phyloP scores from a whole-genome alignment of 2,329 filamentous ascomycete species.

The Thelonectria olida region DNA sequence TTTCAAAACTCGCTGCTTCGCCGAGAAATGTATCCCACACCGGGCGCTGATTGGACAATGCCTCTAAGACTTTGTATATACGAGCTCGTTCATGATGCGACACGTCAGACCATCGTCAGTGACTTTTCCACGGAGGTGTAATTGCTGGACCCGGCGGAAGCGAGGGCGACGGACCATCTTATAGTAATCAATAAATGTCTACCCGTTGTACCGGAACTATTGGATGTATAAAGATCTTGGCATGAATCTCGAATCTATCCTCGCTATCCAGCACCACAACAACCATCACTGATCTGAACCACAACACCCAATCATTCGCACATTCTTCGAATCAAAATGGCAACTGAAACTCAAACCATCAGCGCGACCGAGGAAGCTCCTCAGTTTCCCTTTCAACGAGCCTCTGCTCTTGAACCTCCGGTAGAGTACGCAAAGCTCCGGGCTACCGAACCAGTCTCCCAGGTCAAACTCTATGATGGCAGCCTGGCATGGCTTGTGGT shows the following conservation, averaged over 20 bases:
- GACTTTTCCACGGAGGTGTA: neutral
- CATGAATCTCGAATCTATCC: neutral
- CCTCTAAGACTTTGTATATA: neutral
- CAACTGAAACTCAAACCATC: neutral
- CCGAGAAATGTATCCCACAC: too few species aligned
- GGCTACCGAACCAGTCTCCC: constrained; percentile 53
- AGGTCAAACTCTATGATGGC: constrained; percentile 58
- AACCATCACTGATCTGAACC: neutral
- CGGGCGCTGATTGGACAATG: neutral
- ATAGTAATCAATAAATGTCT: too few species aligned
- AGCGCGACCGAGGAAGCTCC: constrained; percentile 3
- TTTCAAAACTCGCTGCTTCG: too few species aligned
- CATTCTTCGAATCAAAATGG: constrained; percentile 5
- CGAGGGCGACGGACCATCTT: too few species aligned
- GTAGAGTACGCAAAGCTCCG: constrained; percentile 55
- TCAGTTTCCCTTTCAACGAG: constrained; percentile 31
- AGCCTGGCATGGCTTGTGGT: constrained; percentile 57
- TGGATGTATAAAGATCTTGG: neutral
- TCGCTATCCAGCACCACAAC: neutral
- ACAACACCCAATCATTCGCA: neutral
- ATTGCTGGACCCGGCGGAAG: neutral
- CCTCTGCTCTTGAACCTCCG: constrained; percentile 47
- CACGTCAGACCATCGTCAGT: neutral
- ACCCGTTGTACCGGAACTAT: too few species aligned
- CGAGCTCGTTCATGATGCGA: neutral